Evolutionary conservation across 768 basidiomycete genomes (phyloP), one percentile per base, ranked within the genome.

Genomic region (Suillus tomentosus): DNA sequence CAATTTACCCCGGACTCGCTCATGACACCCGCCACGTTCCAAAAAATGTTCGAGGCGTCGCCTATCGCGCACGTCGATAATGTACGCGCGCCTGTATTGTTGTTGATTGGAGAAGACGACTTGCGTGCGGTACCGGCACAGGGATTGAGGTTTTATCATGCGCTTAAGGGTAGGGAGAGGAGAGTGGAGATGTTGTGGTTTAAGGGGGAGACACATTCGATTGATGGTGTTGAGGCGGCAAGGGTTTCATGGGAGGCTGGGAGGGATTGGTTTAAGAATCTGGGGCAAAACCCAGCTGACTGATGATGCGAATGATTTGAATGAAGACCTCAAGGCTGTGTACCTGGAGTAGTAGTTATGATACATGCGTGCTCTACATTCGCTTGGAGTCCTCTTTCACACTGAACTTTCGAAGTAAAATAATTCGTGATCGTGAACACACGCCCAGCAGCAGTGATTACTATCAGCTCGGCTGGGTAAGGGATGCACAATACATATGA

Each of bases 181-280:
- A 73, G 77, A 6, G 83, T 88, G 17, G 85, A 88, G 56, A 80
- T 90, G 82, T 73, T 89, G 42, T 71, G 80, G 56, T 90, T 90
- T 66, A 82, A 84, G 24, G 83, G 85, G 27, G 87, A 89, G 67
- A 79, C 82, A 1, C 90, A 91, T 72, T 78, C 87, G 4, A 71
- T 90, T 7, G 88, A 88, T 19, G 85, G 86, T 0, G 86, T 90
- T 3, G 87, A 88, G 70, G 81, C 85, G 1, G 79, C 80, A n/a
- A 80, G 79, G 65, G 80, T 84, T 19, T 75, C 77, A 8, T 87
- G 81, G 67, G 84, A 87, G 70, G 83, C 82, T 5, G 76, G 76
- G 61, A 70, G 79, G 50, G 82, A 84, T 62, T 89, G 85, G 82
- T 80, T 89, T 59, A 73, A 67, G 51, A 50, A 50, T 24, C 14